phyloP scores from a whole-genome alignment of 2,329 filamentous ascomycete genomes.

The Cladosporium sp. region DNA sequence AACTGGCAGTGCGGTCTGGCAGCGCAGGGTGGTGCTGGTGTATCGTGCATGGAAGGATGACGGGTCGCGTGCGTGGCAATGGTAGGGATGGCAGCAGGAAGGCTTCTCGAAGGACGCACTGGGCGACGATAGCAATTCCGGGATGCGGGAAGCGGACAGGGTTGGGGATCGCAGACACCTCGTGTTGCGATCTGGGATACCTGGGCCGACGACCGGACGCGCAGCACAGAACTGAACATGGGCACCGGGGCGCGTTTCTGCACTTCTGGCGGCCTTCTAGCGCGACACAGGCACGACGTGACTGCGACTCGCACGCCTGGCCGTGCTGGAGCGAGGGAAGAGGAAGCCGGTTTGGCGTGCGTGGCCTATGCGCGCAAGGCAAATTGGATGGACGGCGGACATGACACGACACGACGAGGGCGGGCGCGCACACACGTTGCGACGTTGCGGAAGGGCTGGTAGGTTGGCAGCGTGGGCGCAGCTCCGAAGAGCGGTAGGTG shows the following conservation, averaged over 20 bases:
- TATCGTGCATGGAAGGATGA: constrained; percentile 4
- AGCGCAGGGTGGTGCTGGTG: constrained; percentile 1
- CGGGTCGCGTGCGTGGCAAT: constrained; percentile 4
- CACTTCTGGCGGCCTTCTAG: constrained; percentile 15
- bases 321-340: background rate
- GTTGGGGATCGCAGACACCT: constrained; percentile 2
- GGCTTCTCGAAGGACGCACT: constrained; percentile 7
- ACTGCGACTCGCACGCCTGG: background rate
- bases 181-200: constrained; percentile 11
- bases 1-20: background rate
- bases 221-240: background rate
- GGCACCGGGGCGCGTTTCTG: background rate
- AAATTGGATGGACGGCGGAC: constrained; percentile 10
- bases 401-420: constrained; percentile 3
- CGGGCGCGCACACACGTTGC: constrained; percentile 2
- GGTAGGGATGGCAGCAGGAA: constrained; percentile 2
- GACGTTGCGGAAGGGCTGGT: background rate
- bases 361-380: background rate
- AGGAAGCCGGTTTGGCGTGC: background rate
- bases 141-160: constrained; percentile 7
- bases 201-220: constrained; percentile 3
- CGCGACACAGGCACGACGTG: background rate
- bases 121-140: constrained; percentile 6
- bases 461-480: background rate
- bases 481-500: no score